These are phyloP conservation scores for Candida incommunis DNA, from an alignment of 805 yeast genomes.

Conservation along the genomic window DNA sequence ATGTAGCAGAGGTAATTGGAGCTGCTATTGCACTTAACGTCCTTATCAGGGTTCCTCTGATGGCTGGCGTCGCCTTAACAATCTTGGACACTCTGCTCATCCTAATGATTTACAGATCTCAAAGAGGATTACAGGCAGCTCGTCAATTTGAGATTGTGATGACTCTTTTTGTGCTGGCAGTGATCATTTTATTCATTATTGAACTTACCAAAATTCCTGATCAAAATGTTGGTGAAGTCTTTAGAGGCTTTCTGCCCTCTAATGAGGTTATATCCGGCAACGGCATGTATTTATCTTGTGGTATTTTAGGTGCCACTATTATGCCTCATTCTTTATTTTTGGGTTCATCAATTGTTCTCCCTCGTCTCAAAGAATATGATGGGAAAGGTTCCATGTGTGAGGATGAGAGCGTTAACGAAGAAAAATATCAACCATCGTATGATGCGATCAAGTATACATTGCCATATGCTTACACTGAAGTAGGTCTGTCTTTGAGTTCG, in stretches of 20 bases:
- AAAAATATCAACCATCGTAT: conserved; percentile 51
- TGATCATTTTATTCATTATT: conserved; percentile 73
- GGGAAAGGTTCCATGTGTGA: conserved; percentile 37
- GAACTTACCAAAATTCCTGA: conserved; percentile 58
- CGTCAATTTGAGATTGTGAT: conserved; percentile 76
- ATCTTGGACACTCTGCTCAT: conserved; percentile 77
- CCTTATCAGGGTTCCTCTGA: conserved; percentile 62
- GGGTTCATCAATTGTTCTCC: conserved; percentile 82
- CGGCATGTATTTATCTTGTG: conserved; percentile 69
- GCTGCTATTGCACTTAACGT: conserved; percentile 88
- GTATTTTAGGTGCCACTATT: conserved; percentile 84
- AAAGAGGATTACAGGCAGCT: conserved; percentile 64
- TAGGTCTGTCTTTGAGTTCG: conserved; percentile 55
- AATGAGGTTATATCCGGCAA: conserved; percentile 35
- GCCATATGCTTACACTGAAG: conserved; percentile 58
- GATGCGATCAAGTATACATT: conserved; percentile 62
- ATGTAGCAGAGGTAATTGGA: conserved; percentile 95
- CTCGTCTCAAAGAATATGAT: conserved; percentile 71
- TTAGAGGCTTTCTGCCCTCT: conserved; percentile 54
- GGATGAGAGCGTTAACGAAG: conserved; percentile 16
- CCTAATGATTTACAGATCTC: conserved; percentile 75
- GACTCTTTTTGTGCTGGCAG: conserved; percentile 58
- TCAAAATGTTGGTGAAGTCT: conserved; percentile 40
- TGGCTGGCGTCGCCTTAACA: conserved; percentile 74
- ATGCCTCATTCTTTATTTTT: conserved; percentile 88